Evolutionary conservation across 2,329 filamentous ascomycete genomes (phyloP), one percentile per base, ranked within the genome.

Genomic region (Juglanconis sp.): DNA sequence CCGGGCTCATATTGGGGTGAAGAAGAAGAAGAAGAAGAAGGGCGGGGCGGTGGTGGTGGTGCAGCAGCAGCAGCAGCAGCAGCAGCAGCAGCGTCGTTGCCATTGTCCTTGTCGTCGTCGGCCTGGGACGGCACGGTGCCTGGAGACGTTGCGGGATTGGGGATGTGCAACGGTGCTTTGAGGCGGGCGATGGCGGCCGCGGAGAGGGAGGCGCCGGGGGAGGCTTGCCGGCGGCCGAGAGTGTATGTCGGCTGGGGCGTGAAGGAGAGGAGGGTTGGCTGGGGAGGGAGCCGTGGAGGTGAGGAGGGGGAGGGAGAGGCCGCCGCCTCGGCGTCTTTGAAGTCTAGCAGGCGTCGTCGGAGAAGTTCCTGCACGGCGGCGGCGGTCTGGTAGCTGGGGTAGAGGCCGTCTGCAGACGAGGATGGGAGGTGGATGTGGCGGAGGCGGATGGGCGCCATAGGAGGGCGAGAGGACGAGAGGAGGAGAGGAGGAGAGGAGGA

Each of bases 241-340:
- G 94, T 97, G 76, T 95, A 97, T 51, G 92, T 91, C 1, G 93
- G 92, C 38, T 82, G 77, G 52, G 92, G 90, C 57, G 91, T 87
- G 74, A 96, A 95, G 65, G 91, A 92, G 64, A 98, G 80, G 65
- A 98, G 80, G 36, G 85, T 86, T 32, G 92, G 90, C 13, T 79
- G 77, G 1, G 89, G 89, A 8, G 81, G 73, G 4, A 76, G 65
- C 1, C 61, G 63, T 38, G 65, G 40, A 7, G 10, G 10, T 24
- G 17, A 53, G 53, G 54, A 61, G 54, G 62, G 24, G 24, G 24
- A 24, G 24, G 24, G 24, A 24, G 24, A 24, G 24, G 24, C 24
- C 24, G 24, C 57, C 17, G 59, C 59, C 24, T 53, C 24, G 35
- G 59, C 51, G 32, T 70, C 69, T 64, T 90, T 91, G 72, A 85